These are phyloP conservation scores for Fusarium algeriense DNA, from an alignment of 2,329 filamentous ascomycete species.

Conservation along the genomic window DNA sequence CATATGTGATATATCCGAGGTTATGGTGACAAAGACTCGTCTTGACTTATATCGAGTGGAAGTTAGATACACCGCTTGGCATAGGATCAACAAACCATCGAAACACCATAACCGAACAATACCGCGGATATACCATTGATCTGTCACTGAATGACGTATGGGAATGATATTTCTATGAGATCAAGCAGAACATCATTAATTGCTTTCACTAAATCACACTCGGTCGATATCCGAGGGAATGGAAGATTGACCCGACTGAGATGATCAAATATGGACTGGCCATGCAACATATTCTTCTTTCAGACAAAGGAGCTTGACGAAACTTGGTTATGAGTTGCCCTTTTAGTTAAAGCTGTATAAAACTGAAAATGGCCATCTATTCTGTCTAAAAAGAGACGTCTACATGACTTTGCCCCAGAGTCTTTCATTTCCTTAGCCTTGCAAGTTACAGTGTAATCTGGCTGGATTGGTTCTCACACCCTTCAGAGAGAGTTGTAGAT, in stretches of 20 bases:
- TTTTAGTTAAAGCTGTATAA: neutral
- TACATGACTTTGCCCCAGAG: neutral
- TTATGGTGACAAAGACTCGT: constrained; percentile 12
- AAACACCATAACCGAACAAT: constrained; percentile 41
- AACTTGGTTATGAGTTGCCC: neutral
- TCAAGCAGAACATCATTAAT: neutral
- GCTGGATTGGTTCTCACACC: neutral
- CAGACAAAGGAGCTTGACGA: neutral
- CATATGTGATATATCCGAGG: constrained; percentile 37
- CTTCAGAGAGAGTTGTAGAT: neutral
- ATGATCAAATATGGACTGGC: no score
- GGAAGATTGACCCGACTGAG: neutral
- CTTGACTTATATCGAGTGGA: constrained; percentile 56
- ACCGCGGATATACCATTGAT: constrained; percentile 48
- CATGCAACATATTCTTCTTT: neutral
- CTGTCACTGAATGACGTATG: constrained; percentile 77
- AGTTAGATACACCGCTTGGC: constrained; percentile 46
- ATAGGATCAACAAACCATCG: constrained; percentile 5
- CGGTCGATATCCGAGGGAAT: constrained; percentile 1
- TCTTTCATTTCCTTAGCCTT: neutral
- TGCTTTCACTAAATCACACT: neutral
- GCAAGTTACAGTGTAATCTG: neutral
- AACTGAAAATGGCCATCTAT: neutral
- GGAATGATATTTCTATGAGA: neutral
- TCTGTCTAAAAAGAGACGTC: neutral